Base-by-base conservation (phyloP, 73 alveolate genomes). In the Symbiodinium pilosum region DNA sequence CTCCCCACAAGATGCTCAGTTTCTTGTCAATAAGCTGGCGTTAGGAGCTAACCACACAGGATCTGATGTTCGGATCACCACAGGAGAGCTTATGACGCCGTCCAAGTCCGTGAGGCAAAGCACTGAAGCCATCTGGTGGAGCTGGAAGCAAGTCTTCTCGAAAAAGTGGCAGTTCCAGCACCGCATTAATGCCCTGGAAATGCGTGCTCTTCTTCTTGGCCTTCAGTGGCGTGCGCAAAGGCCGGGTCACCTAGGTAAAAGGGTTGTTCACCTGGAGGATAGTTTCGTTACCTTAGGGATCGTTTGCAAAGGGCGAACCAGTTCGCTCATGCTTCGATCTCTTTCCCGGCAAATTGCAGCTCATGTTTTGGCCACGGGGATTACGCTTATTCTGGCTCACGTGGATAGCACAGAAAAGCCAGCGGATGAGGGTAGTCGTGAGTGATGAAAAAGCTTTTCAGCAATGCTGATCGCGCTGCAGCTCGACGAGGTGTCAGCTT, bases 31-130 rank as follows among this genome's bases (percentile, higher is more conserved):
- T n/a, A n/a, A n/a, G n/a, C n/a, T n/a, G n/a, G n/a, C n/a, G 93
- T 43, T 84, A 16, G 21, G 38, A 36, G 77, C 77, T 28, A 87
- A 87, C 38, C 84, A 54, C 43, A 87, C 94, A 2, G 94, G 94
- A 6, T 36, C 43, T 1, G 94, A 87, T 38, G 44, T 87, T 7
- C 52, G 94, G 0, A 36, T 86, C 5, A 8, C 68, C 11, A 54
- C 64, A 5, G 94, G 94, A 0, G 43, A 32, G 14, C 47, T 36
- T 3, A 0, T 54, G 2, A 54, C 21, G 34, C 84, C 85, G 4
- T 16, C 24, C 4, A 21, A n/a, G 0, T 56, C 1, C 38, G 85
- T 59, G 1, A 28, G 94, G 3, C 85, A 52, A 7, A 4, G 85
- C 20, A 36, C 56, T 1, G 26, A 38, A 1, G 32, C 94, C 0